Evolutionary conservation across 2,329 filamentous ascomycete species (phyloP).

Genomic region (Coleophoma cylindrospora): DNA sequence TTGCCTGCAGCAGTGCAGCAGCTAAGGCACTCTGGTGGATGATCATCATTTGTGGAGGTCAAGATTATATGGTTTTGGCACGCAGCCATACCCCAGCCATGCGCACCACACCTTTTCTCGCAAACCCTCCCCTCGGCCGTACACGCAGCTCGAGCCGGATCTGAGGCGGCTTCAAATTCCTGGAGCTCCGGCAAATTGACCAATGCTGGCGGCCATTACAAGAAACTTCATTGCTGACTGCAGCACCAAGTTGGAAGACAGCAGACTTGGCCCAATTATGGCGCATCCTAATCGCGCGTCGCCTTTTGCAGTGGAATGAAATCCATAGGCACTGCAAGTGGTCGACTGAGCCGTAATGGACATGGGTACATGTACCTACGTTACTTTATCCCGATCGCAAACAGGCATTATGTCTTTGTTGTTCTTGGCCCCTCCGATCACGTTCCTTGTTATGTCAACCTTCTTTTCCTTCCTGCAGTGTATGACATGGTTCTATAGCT

Average conservation of each 20-base stretch:
- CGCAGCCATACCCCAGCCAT: neutral
- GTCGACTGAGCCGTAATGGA: slow-evolving; percentile 39
- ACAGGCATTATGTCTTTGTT: slow-evolving; percentile 12
- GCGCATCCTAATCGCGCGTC: neutral
- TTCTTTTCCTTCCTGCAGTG: slow-evolving; percentile 11
- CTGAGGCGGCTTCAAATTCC: neutral
- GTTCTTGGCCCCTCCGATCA: slow-evolving; percentile 9
- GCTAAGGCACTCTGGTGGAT: too few species aligned
- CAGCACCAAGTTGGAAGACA: neutral
- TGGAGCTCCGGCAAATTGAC: neutral
- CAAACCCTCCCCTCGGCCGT: neutral
- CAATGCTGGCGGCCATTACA: too few species aligned
- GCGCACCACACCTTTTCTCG: neutral
- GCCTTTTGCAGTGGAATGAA: too few species aligned
- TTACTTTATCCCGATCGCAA: slow-evolving; percentile 17
- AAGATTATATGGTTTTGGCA: neutral
- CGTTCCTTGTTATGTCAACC: slow-evolving; percentile 13
- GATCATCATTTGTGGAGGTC: too few species aligned
- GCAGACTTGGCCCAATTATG: neutral
- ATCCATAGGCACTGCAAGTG: slow-evolving; percentile 26
- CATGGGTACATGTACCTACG: slow-evolving; percentile 39
- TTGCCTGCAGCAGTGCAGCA: too few species aligned
- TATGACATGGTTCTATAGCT: slow-evolving; percentile 18
- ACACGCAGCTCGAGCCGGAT: neutral
- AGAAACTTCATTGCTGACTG: neutral